Evolutionary conservation across 2,329 filamentous ascomycete genomes (phyloP), one percentile per base, ranked within the genome.

Genomic region (Colletotrichum sp.): DNA sequence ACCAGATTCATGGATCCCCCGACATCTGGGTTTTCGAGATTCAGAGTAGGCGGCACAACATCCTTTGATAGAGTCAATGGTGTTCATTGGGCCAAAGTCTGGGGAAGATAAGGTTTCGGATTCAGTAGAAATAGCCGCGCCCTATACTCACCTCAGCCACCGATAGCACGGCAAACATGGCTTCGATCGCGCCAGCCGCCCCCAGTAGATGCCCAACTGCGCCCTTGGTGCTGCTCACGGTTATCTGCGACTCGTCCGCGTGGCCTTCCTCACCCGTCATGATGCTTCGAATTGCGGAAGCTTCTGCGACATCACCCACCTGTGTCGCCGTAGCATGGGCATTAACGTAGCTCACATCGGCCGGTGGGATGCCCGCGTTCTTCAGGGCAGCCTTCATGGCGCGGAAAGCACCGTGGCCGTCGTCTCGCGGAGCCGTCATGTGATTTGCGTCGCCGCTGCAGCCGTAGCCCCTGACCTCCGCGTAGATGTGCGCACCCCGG

Each of bases 151-250:
- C 96, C 85, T 98, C 89, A 65, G 92, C 86, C 56, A 98, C 91
- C 10, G 95, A 92, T 75, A 98, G 86, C 26, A 98, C 89, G 2
- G 94, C 92, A 82, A 98, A 97, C 4, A 98, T 87, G 2, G 96
- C 94, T 83, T 99, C 97, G 13, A 98, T 90, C 7, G 96, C 95
- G 5, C 97, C 97, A 3, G 97, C 94, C 48, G 96, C 97, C 16
- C 97, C 97, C 6, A 99, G 89, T 7, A 99, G 86, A 88, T 99
- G 97, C 0, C 97, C 97, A 67, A 97, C 89, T 4, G 97, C 95
- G 8, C 96, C 96, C 83, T 99, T 99, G 1, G 96, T 98, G 84
- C 97, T 96, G 83, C 96, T 98, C 24, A 98, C 90, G 59, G 96
- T 95, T 70, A 98, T 90, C 10, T 94, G 85, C 3, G 86, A 85